These are phyloP conservation scores for Fomes fomentarius DNA, from an alignment of 1,284 basidiomycete genomes.

Conservation along the genomic window DNA sequence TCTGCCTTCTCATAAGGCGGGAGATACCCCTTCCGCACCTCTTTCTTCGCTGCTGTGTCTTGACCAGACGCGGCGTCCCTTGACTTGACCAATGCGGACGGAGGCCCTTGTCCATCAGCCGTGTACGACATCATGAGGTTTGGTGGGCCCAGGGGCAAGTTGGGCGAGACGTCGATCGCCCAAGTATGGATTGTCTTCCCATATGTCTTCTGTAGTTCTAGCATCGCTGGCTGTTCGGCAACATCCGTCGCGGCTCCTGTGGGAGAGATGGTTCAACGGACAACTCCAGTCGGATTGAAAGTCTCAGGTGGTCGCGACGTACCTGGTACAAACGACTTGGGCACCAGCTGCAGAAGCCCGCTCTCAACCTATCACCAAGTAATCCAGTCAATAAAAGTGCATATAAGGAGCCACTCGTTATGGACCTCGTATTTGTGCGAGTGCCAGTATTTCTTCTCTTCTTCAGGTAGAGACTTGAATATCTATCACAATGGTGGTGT, in stretches of 20 bases:
- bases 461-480: constrained; percentile 43
- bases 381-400: too few relatives aligned
- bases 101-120: constrained; percentile 38
- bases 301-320: constrained; percentile 10
- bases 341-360: constrained; percentile 47
- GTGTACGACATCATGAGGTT: constrained; percentile 52
- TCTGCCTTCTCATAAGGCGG: constrained; percentile 39
- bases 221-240: constrained; percentile 50
- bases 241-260: constrained; percentile 39
- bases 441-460: constrained; percentile 57
- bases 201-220: constrained; percentile 51
- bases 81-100: constrained; percentile 34
- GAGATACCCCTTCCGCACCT: constrained; percentile 42
- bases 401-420: background rate
- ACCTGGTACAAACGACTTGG: constrained; percentile 45
- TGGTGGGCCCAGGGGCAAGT: constrained; percentile 52
- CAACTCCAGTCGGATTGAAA: background rate
- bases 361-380: constrained; percentile 42
- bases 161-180: constrained; percentile 44
- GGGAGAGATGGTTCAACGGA: background rate
- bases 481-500: constrained; percentile 27
- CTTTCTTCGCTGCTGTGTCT: constrained; percentile 39
- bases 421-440: constrained; percentile 39
- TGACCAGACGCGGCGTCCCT: constrained; percentile 42
- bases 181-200: constrained; percentile 58